Percentiles rank a stretch among this genome's conserved stretches.
phyloP scores from a whole-genome alignment of 257 asterid species.

The Agastache rugosa region DNA sequence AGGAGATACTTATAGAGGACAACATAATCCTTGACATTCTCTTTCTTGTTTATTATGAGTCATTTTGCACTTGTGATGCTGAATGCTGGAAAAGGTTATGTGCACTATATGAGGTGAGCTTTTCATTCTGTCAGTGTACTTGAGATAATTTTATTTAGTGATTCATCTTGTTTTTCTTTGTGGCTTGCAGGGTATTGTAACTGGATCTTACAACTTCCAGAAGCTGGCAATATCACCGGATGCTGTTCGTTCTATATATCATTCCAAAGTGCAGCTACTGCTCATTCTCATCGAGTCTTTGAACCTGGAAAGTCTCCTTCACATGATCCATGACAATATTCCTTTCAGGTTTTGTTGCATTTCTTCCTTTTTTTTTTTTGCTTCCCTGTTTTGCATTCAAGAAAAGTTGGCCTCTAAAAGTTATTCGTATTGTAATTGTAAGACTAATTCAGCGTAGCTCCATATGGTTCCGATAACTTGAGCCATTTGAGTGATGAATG shows the following conservation, averaged over 20 bases:
- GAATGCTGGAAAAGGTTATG: constrained; percentile 80
- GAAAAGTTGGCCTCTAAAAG: constrained; percentile 10
- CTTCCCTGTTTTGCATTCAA: constrained; percentile 16
- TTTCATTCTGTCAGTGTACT: constrained; percentile 33
- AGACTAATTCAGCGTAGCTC: constrained; percentile 3
- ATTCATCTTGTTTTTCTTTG: constrained; percentile 30
- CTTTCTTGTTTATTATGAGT: constrained; percentile 83
- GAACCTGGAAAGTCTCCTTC: constrained; percentile 89
- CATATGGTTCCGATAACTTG: constrained; percentile 10
- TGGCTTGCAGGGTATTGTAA: constrained; percentile 65
- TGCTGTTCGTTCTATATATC: constrained; percentile 65
- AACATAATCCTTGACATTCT: constrained; percentile 84
- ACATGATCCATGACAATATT: constrained; percentile 83
- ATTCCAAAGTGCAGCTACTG: constrained; percentile 80
- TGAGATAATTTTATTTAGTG: constrained; percentile 26
- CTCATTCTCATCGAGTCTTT: constrained; percentile 86
- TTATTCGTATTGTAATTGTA: constrained; percentile 16
- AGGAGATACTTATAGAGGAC: constrained; percentile 84
- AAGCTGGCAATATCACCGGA: constrained; percentile 82
- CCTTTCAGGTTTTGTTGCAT: constrained; percentile 74
- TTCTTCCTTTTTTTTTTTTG: neutral
- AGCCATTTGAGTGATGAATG: constrained; percentile 6
- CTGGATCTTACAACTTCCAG: constrained; percentile 74
- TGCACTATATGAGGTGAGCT: constrained; percentile 75
- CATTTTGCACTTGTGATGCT: constrained; percentile 69